Base-by-base conservation (phyloP, 2,329 filamentous ascomycete species). In the Helotiales sp. region DNA sequence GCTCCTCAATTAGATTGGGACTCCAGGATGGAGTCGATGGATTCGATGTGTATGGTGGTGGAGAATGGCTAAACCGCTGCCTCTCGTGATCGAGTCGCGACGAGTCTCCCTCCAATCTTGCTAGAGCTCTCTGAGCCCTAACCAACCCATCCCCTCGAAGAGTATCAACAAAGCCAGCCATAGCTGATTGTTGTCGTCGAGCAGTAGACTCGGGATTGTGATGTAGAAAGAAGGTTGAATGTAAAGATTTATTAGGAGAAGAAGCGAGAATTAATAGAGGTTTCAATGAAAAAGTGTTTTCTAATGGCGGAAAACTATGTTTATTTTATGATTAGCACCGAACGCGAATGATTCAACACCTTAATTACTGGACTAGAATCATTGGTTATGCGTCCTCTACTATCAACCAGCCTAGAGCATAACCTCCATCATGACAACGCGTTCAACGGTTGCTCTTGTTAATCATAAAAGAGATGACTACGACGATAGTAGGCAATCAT, bases 31-130 rank as follows among this genome's bases (percentile, higher is more conserved):
- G 60, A 27, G 57, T 54, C 25, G 46, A 62, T 62, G 19, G 52
- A 30, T 58, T 53, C 29, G 52, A 63, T 54, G 44, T 56, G 44
- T 54, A 60, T 60, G 54, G 33, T 54, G 42, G 44, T 54, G 49
- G 51, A 60, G 55, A 52, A 22, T 60, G n/a, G 51, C 33, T 54
- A 60, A 60, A 53, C 49, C 48, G 54, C 19, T 3, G 48, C 50
- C 48, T 56, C 30, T 24, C 27, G 27, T 27, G 50, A 55, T 58
- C 44, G 47, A 52, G 52, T 55, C 38, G 25, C 33, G 49, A 22
- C 31, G 57, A 44, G 54, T 60, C 54, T 24, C 2, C 57, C 52
- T 55, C 52, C 31, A 59, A 48, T 48, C 36, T 12, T 30, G 34
- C 33, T n/a, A 36, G 13, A 36, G 33, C 33, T 36, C 33, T 36